phyloP scores from a whole-genome alignment of 495 filamentous ascomycete species.

The Emericellopsis terricola region DNA sequence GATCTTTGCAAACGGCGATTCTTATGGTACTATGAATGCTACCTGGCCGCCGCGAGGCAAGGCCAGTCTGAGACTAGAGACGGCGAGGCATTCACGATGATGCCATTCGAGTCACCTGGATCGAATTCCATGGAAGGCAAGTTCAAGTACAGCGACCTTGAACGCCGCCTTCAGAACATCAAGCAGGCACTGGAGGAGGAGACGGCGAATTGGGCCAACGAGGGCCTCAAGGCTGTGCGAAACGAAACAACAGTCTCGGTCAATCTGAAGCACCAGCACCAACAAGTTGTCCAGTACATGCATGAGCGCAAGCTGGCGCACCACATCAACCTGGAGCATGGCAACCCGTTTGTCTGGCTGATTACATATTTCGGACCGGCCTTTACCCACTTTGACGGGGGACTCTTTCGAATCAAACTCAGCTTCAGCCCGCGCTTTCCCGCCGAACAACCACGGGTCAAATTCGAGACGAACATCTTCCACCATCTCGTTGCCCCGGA shows the following conservation, averaged over 20 bases:
- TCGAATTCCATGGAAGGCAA: slow-evolving; percentile 75
- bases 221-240: slow-evolving; percentile 42
- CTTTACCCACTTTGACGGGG: slow-evolving; percentile 87
- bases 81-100: slow-evolving; percentile 43
- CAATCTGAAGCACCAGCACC: slow-evolving; percentile 65
- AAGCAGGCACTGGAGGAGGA: slow-evolving; percentile 53
- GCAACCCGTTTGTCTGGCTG: slow-evolving; percentile 51
- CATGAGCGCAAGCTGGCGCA: slow-evolving; percentile 50
- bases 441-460: slow-evolving; percentile 74
- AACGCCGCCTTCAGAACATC: slow-evolving; percentile 45
- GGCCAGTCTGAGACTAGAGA: slow-evolving; percentile 40
- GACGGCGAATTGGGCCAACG: slow-evolving; percentile 46
- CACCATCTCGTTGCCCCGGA: slow-evolving; percentile 72
- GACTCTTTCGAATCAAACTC: slow-evolving; percentile 67
- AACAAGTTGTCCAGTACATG: slow-evolving; percentile 62
- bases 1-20: slow-evolving; percentile 86
- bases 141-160: slow-evolving; percentile 68
- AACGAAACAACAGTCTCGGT: slow-evolving; percentile 60
- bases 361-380: slow-evolving; percentile 77
- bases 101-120: slow-evolving; percentile 64
- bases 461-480: slow-evolving; percentile 64
- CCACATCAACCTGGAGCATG: slow-evolving; percentile 51
- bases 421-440: slow-evolving; percentile 79
- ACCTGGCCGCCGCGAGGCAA: slow-evolving; percentile 49
- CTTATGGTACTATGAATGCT: slow-evolving; percentile 88